Percentiles rank a stretch among this genome's conserved stretches.
Evolutionary conservation across 2,329 filamentous ascomycete species (phyloP).

Genomic region (Neonectria faginata): DNA sequence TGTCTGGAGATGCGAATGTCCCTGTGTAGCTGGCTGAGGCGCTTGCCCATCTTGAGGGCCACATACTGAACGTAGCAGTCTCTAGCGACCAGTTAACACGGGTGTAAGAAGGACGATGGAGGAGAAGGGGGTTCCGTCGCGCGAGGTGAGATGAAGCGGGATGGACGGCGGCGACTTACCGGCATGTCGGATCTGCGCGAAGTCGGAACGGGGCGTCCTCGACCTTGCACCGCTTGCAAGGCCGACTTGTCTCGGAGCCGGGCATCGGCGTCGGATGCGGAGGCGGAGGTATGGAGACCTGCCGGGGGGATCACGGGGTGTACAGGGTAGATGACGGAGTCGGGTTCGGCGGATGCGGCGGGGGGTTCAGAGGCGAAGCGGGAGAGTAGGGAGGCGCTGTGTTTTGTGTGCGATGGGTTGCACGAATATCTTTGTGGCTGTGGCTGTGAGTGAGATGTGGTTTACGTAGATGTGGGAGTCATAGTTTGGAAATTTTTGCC

Average conservation of each 20-base stretch:
- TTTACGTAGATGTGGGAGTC: background rate
- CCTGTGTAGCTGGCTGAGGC: constrained; percentile 65
- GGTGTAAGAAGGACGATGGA: background rate
- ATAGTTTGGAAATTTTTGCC: constrained; percentile 39
- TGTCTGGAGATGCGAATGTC: constrained; percentile 56
- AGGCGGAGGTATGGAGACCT: constrained; percentile 9
- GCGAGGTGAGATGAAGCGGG: background rate
- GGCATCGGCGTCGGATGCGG: constrained; percentile 31
- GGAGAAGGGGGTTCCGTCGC: background rate
- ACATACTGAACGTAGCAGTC: constrained; percentile 83
- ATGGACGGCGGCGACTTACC: constrained; percentile 39
- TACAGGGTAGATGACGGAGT: constrained; percentile 39
- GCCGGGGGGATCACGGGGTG: constrained; percentile 1
- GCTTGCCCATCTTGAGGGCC: constrained; percentile 82
- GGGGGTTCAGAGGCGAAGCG: background rate
- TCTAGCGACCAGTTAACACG: constrained; percentile 40
- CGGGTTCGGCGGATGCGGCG: background rate
- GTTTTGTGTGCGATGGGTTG: background rate
- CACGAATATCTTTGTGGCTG: background rate
- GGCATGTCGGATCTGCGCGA: constrained; percentile 49
- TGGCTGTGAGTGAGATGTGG: background rate
- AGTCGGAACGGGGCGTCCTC: constrained; percentile 47
- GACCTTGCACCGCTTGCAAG: constrained; percentile 51
- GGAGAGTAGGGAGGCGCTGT: background rate
- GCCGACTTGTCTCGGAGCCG: constrained; percentile 36